Evolutionary conservation across 768 basidiomycete genomes (phyloP).

Genomic region (Xerocomus spinulosus): DNA sequence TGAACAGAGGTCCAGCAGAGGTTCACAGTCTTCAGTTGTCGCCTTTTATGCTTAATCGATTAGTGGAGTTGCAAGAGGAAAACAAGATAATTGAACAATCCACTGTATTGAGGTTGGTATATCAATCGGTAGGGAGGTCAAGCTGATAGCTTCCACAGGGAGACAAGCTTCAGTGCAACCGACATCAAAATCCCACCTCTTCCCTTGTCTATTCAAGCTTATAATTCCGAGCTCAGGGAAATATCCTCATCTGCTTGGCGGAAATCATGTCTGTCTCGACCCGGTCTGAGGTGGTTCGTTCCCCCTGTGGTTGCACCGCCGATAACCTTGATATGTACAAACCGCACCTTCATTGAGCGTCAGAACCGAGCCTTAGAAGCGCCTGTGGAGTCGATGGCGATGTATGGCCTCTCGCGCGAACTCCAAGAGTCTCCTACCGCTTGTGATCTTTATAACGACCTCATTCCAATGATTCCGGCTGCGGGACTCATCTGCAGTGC

Average conservation of each 20-base stretch:
- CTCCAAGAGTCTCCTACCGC: constrained; percentile 56
- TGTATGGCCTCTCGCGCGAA: constrained; percentile 80
- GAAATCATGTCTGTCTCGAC: constrained; percentile 76
- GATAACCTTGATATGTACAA: constrained; percentile 64
- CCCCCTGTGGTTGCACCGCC: constrained; percentile 85
- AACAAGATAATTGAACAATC: constrained; percentile 35
- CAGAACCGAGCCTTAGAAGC: constrained; percentile 59
- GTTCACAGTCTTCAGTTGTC: constrained; percentile 56
- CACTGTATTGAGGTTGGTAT: constrained; percentile 43
- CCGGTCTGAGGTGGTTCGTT: constrained; percentile 77
- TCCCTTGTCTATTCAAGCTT: constrained; percentile 30
- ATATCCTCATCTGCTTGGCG: constrained; percentile 63
- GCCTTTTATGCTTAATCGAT: constrained; percentile 53
- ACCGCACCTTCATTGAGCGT: constrained; percentile 75
- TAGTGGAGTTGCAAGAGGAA: constrained; percentile 48
- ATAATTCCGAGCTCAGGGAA: constrained; percentile 46
- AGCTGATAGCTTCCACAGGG: constrained; percentile 16
- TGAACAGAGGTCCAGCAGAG: constrained; percentile 60
- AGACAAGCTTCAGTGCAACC: constrained; percentile 15
- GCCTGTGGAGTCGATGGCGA: constrained; percentile 65
- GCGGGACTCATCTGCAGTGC: constrained; percentile 66
- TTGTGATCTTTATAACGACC: constrained; percentile 40
- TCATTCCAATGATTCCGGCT: constrained; percentile 58
- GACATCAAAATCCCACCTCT: constrained; percentile 18
- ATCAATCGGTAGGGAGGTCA: not conserved